Evolutionary conservation across 805 yeast genomes (phyloP), one percentile per base, ranked within the genome.

Genomic region (Yamadazyma takamatsuzukensis): DNA sequence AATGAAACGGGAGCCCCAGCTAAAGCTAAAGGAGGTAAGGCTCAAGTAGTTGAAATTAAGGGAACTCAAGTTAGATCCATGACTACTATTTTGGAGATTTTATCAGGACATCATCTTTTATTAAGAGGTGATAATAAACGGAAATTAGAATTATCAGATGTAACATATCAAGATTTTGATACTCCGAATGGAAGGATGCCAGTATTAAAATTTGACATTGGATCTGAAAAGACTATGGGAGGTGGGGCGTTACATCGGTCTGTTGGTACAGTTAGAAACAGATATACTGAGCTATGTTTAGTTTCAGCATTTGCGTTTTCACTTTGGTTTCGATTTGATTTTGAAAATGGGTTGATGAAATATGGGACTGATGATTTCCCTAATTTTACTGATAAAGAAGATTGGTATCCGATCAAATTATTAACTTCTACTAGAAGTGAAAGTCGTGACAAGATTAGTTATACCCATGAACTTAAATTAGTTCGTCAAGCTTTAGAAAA

Each of bases 261-360:
- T 6, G 17, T 21, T n/a, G 32, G 27, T 16, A 18, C 22, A 14
- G 25, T 27, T n/a, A 15, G 36, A 11, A n/a, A 17, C 17, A 33
- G 27, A 13, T 4, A n/a, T n/a, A 23, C 28, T 9, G 23, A 21
- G 15, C 4, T 27, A 6, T 33, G 36, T 17, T 17, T 33, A 8
- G 17, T 33, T 8, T 18, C 23, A 8, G 36, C 36, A 8, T 15
- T 33, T 21, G 36, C 36, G 12, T 5, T 27, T 6, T 19, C 25
- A 6, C 12, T 33, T 6, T 33, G 31, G 31, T 33, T 13, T 18
- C 17, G 32, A 17, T 21, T 33, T 5, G 36, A 33, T 18, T 27
- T 33, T 27, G 22, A 9, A 13, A 12, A 13, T 16, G 32, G 24
- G 5, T n/a, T n/a, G n/a, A n/a, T n/a, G n/a, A 22, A 23, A 7